phyloP scores from a whole-genome alignment of 78 protist genomes.

The slime mould (Dictyostelium discoideum) region dicty_2.7 NC_007091.3:2154001-2154500 shows the following conservation, averaged over 20 bases:
- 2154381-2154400: slow-evolving; percentile 15
- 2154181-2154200: slow-evolving; percentile 56
- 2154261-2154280: slow-evolving; percentile 94
- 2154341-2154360: slow-evolving; percentile 92
- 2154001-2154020: slow-evolving; percentile 94
- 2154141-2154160: slow-evolving; percentile 67
- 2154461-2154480: neutral
- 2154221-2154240: slow-evolving; percentile 85
- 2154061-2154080: slow-evolving; percentile 95
- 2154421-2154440: neutral
- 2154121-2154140: slow-evolving; percentile 89
- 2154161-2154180: neutral
- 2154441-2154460: neutral
- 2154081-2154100: slow-evolving; percentile 99
- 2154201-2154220: slow-evolving; percentile 65
- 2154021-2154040: slow-evolving; percentile 80
- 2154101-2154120: slow-evolving; percentile 96
- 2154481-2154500: slow-evolving; percentile 32
- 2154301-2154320: slow-evolving; percentile 85
- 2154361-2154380: slow-evolving; percentile 92
- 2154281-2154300: slow-evolving; percentile 66
- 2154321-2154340: slow-evolving; percentile 85
- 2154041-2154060: slow-evolving; percentile 86
- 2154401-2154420: neutral
- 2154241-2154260: slow-evolving; percentile 95